A percentile compares a stretch with the other conserved stretches of the same genome.
Evolutionary conservation across 192 early-diverging fungal species (phyloP).

Genomic region (Martensiomyces pterosporus): DNA sequence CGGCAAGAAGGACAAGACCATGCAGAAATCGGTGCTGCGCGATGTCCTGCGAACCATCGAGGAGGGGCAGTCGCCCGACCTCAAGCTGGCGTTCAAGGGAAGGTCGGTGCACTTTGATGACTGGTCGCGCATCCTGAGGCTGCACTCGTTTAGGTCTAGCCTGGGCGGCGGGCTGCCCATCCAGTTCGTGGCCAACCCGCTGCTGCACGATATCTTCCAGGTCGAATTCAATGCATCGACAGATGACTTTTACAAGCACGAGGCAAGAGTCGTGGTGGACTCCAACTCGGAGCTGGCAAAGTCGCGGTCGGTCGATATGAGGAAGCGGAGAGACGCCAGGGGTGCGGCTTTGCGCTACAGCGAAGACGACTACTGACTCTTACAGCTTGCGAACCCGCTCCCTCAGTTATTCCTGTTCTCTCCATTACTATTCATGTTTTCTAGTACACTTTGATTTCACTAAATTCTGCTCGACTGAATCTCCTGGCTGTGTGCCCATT

Average conservation of each 20-base stretch:
- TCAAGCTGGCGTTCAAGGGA: conserved; percentile 52
- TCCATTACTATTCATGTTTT: no score
- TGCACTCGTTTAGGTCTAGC: conserved; percentile 26
- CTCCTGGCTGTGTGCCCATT: no score
- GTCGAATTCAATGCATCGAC: conserved; percentile 14
- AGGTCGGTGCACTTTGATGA: conserved; percentile 52
- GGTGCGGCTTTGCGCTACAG: background rate
- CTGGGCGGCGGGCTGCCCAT: conserved; percentile 39
- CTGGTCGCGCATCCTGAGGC: conserved; percentile 51
- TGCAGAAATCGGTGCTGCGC: conserved; percentile 61
- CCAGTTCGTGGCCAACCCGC: conserved; percentile 47
- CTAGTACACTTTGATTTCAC: no score
- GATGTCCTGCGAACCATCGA: conserved; percentile 65
- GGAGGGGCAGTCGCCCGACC: conserved; percentile 45
- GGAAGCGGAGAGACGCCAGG: conserved; percentile 11
- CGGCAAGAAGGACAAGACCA: conserved; percentile 53
- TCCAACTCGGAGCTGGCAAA: conserved; percentile 38
- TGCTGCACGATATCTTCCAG: conserved; percentile 51
- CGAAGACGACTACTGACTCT: conserved; percentile 12
- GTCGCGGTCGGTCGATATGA: conserved; percentile 12
- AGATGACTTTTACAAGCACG: conserved; percentile 2
- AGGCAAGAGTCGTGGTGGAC: conserved; percentile 19
- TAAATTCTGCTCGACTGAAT: no score
- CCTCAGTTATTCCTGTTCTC: background rate
- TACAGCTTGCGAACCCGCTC: no score